Base-by-base conservation (phyloP, 345 rosid species). In the Limnanthes douglasii region DNA sequence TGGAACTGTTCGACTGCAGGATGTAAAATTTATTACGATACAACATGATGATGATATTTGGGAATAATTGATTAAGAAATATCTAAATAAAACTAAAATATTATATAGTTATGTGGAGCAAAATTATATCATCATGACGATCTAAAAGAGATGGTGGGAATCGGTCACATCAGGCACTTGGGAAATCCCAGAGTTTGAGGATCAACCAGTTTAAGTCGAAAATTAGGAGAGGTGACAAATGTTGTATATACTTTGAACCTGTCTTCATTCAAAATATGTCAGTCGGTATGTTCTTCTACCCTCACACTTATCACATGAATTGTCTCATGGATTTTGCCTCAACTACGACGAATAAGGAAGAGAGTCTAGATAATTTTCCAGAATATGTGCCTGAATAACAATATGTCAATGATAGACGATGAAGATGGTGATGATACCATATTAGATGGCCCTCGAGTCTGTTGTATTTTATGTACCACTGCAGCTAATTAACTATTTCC, bases 31-130 rank as follows among this genome's bases (percentile, higher is more conserved):
- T 58, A 96, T 92, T 18, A 75, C 66, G 18, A 58, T 71, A 83
- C 99, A 92, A 65, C 96, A 92, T 41, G 94, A 92, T 50, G 99
- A 92, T 58, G 96, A 85, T 18, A 83, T 92, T 35, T 92, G 99
- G 99, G 96, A 92, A 73, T 96, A 92, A 58, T 59, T 92, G 58
- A 78, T 92, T 57, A 76, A 70, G 57, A 94, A 85, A 54, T 92
- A 96, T 57, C 61, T 92, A 38, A 46, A 85, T 71, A 85, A 78
- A 64, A 93, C 99, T 31, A 94, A 92, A 72, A 92, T 85, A 96
- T 96, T 88, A 41, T 21, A 30, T 35, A 39, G 27, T 41, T 5
- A 31, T 13, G 36, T 26, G n/a, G n/a, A 15, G 8, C 3, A 7
- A 2, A 26, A 16, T 27, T 38, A 39, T 9, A 12, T 34, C 5